These are phyloP conservation scores for Lanmaoa rubissima DNA, from an alignment of 768 basidiomycete genomes.

Conservation along the genomic window DNA sequence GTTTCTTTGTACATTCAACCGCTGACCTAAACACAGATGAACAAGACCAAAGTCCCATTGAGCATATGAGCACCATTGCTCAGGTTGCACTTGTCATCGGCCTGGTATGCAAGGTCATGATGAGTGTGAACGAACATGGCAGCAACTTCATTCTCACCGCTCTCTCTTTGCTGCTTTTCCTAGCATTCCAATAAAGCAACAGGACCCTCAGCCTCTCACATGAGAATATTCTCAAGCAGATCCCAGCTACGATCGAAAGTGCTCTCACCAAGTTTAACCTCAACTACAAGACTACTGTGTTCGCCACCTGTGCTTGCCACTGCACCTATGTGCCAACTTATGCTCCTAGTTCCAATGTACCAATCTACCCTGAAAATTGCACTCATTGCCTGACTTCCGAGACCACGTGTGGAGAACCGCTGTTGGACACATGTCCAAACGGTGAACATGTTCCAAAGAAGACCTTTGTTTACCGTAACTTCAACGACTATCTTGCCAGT, in stretches of 20 bases:
- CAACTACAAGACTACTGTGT: not conserved
- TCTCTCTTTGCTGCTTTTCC: slow-evolving; percentile 3
- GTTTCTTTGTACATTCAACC: too few species aligned
- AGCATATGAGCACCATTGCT: slow-evolving; percentile 3
- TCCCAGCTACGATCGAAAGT: not conserved
- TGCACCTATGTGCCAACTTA: slow-evolving; percentile 1
- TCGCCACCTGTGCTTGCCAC: slow-evolving; percentile 1
- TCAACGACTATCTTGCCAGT: slow-evolving; percentile 1
- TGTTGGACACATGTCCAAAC: not conserved
- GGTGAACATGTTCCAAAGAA: not conserved
- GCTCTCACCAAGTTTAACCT: not conserved
- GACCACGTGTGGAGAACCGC: not conserved
- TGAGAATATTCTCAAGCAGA: slow-evolving; percentile 2
- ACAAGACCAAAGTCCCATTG: too few species aligned
- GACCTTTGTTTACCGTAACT: not conserved
- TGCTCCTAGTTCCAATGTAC: not conserved
- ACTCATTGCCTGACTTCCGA: not conserved
- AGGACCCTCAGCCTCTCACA: not conserved
- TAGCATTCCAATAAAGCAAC: not conserved
- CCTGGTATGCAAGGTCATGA: slow-evolving; percentile 9
- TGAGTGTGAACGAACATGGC: slow-evolving; percentile 10
- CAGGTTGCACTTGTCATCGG: not conserved
- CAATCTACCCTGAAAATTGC: not conserved
- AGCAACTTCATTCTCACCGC: slow-evolving; percentile 22
- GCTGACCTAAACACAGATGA: too few species aligned